Evolutionary conservation across 257 asterid genomes (phyloP).

Genomic region (Solanum habrochaites): DNA sequence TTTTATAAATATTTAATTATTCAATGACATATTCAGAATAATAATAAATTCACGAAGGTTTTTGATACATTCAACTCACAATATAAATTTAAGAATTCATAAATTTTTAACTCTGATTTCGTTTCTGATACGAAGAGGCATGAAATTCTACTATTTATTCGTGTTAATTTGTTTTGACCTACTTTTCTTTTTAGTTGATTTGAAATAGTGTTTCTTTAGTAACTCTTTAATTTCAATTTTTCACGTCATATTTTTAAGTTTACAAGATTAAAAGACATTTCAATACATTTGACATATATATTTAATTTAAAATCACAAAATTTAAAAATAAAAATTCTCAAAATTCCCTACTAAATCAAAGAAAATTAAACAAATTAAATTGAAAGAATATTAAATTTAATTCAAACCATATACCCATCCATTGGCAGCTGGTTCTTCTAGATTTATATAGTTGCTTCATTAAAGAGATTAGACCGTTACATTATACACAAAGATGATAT

Average conservation of each 20-base stretch:
- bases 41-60: background rate
- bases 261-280: too few relatives aligned
- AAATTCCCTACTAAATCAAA: background rate
- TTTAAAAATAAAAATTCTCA: background rate
- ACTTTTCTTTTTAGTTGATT: too few relatives aligned
- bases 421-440: background rate
- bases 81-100: background rate
- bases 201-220: background rate
- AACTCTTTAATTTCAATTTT: too few relatives aligned
- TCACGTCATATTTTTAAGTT: too few relatives aligned
- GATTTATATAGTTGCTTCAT: background rate
- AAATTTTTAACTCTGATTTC: background rate
- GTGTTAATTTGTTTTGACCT: background rate
- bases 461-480: background rate
- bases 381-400: background rate
- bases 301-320: too few relatives aligned
- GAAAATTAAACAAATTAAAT: too few relatives aligned
- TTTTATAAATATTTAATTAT: background rate
- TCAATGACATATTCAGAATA: background rate
- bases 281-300: background rate
- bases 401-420: background rate
- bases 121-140: background rate
- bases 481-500: background rate
- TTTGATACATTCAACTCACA: background rate
- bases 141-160: background rate